Evolutionary conservation across 768 basidiomycete genomes (phyloP), one percentile per base, ranked within the genome.

Genomic region (Agaricus sinodeliciosus): DNA sequence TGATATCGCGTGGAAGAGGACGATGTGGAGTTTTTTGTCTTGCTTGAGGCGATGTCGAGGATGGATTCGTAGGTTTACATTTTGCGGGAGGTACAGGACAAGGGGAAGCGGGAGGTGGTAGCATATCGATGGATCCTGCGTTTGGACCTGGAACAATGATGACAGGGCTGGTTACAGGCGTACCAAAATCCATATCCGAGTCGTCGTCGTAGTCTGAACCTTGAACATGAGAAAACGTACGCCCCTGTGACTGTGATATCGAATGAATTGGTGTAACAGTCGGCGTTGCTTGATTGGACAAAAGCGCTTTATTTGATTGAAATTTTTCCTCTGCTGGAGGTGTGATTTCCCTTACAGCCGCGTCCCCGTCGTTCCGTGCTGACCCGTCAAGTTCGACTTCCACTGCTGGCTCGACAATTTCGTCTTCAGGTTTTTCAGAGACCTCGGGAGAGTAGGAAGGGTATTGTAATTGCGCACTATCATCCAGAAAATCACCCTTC

Each of bases 171-270:
- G 50, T 51, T n/a, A 51, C 50, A 9, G 50, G 50, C 4, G 50
- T 51, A 37, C 50, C 50, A 22, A 51, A 51, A 25, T 51, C 50
- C 50, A 51, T 51, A 27, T 51, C 50, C 9, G 50, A 51, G 37
- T 51, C 50, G 3, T 51, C 50, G 25, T 43, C 50, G 16, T 51
- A 36, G 18, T 44, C 36, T 9, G 34, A 35, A 11, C 34, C 35
- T 15, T 31, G 43, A 19, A 4, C n/a, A 25, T 36, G 22, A 12
- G 19, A 36, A n/a, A 4, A 12, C 11, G 13, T 37, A 13, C 35
- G 50, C 15, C 8, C 22, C 13, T 12, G 15, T 9, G 19, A 19
- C 7, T n/a, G 25, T 18, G 31, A 13, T n/a, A 18, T 26, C 25
- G 35, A 26, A 5, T 43, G 22, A 9, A n/a, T 26, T 15, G 31